Conservation (phyloP, 805 yeast genomes). For the Citeromyces nyonsensis region DNA sequence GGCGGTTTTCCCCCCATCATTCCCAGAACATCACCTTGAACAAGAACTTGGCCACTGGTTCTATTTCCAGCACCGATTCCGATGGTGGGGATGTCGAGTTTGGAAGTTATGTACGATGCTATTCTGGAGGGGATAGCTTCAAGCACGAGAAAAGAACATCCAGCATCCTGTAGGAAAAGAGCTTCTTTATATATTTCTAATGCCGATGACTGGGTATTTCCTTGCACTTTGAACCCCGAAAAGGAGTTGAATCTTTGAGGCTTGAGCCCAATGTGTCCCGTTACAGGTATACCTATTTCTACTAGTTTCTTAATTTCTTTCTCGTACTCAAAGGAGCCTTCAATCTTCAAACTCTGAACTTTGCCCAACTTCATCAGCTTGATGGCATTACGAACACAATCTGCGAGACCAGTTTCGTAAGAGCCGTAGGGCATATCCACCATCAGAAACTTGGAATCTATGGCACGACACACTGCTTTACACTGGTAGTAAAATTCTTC, state of each 20-base stretch:
- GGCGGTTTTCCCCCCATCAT: conserved; percentile 43
- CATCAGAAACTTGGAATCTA: conserved; percentile 45
- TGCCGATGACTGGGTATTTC: conserved; percentile 41
- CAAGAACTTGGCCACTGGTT: conserved; percentile 84
- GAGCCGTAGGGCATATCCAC: conserved; percentile 88
- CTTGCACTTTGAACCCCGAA: conserved; percentile 88
- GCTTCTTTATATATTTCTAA: conserved; percentile 50
- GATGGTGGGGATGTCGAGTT: conserved; percentile 61
- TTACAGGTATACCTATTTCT: conserved; percentile 68
- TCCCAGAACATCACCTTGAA: conserved; percentile 73
- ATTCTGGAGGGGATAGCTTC: conserved; percentile 79
- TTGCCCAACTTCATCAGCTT: conserved; percentile 40
- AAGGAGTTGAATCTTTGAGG: conserved; percentile 72
- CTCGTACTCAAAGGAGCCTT: conserved; percentile 55
- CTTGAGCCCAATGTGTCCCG: conserved; percentile 86
- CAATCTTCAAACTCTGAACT: conserved; percentile 66
- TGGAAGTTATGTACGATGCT: conserved; percentile 46
- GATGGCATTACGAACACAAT: conserved; percentile 48
- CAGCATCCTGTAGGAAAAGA: conserved; percentile 50
- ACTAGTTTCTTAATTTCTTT: conserved; percentile 41
- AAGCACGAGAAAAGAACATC: conserved; percentile 58
- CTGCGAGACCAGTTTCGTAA: conserved; percentile 47
- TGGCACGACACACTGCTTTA: conserved; percentile 63
- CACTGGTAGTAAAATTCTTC: conserved; percentile 73
- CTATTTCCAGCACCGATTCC: conserved; percentile 91